phyloP scores from a whole-genome alignment of 2,329 filamentous ascomycete genomes.

The Fusarium begoniae region DNA sequence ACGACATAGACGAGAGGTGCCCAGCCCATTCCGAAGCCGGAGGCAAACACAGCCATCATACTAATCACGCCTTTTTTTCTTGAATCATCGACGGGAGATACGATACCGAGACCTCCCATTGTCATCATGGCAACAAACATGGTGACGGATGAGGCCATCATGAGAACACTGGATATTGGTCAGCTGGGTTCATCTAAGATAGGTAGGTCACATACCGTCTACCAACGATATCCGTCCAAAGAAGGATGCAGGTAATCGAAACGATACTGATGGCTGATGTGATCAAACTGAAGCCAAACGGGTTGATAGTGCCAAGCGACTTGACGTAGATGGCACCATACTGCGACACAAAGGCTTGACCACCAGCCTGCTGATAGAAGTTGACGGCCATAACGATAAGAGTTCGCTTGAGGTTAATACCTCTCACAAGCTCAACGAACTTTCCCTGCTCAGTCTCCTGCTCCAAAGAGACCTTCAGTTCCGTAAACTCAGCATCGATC shows the following conservation, averaged over 20 bases:
- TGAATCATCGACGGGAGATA: conserved; percentile 3
- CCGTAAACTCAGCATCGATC: conserved; percentile 26
- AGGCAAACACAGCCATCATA: conserved; percentile 39
- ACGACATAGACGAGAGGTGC: conserved; percentile 30
- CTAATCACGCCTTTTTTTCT: conserved; percentile 39
- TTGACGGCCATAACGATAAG: conserved; percentile 22
- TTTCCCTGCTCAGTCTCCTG: conserved; percentile 30
- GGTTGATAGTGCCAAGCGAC: conserved; percentile 37
- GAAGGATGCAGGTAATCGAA: background rate
- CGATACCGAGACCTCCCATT: conserved; percentile 39
- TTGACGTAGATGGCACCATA: conserved; percentile 39
- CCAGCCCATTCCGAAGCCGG: conserved; percentile 12
- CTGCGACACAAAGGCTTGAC: conserved; percentile 31
- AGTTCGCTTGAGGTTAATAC: conserved; percentile 24
- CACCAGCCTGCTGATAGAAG: conserved; percentile 32
- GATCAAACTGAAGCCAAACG: conserved; percentile 40
- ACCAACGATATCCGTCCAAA: conserved; percentile 14
- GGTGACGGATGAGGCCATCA: conserved; percentile 31
- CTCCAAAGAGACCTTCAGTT: conserved; percentile 16
- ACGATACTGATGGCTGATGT: conserved; percentile 32
- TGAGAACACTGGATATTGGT: background rate
- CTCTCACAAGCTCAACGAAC: conserved; percentile 17
- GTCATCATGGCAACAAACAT: conserved; percentile 35
- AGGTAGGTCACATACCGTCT: conserved; percentile 3
- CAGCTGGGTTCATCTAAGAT: accelerated